A percentile compares a stretch with the other conserved stretches of the same genome.
These are phyloP conservation scores for Solanum chilense DNA, from an alignment of 257 asterid species.

Conservation along the genomic window DNA sequence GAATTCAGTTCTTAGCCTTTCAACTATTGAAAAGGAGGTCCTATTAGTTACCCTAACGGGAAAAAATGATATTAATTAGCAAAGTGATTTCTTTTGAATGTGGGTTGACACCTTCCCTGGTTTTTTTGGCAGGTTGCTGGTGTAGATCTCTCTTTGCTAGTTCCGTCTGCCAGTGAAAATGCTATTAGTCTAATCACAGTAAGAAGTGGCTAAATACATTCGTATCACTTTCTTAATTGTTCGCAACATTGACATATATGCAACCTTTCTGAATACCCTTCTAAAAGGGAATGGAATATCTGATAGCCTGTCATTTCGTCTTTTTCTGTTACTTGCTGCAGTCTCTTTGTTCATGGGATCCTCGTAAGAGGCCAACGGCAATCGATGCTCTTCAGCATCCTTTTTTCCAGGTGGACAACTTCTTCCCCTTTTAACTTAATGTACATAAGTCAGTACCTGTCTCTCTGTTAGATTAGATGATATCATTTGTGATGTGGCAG, in stretches of 20 bases:
- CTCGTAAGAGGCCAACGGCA: constrained; percentile 82
- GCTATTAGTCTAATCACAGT: constrained; percentile 60
- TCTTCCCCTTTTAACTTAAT: neutral
- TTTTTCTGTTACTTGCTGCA: constrained; percentile 7
- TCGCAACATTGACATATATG: neutral
- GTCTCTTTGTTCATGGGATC: constrained; percentile 96
- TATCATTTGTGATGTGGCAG: constrained; percentile 26
- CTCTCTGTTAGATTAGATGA: neutral
- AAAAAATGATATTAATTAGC: neutral
- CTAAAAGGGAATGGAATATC: neutral
- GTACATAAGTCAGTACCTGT: neutral
- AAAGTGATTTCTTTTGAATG: neutral
- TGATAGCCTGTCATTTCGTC: neutral
- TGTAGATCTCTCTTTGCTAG: constrained; percentile 35
- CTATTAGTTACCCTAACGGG: neutral
- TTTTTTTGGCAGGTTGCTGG: constrained; percentile 15
- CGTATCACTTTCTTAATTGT: neutral
- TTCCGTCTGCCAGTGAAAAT: constrained; percentile 57
- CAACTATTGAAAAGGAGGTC: neutral
- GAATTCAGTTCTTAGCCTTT: neutral
- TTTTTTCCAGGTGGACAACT: constrained; percentile 62
- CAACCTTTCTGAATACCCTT: neutral
- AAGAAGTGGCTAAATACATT: neutral
- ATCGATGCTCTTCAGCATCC: constrained; percentile 86
- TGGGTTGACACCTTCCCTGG: neutral